phyloP scores from a whole-genome alignment of 768 basidiomycete genomes.

The Botryobasidium botryosum region DNA sequence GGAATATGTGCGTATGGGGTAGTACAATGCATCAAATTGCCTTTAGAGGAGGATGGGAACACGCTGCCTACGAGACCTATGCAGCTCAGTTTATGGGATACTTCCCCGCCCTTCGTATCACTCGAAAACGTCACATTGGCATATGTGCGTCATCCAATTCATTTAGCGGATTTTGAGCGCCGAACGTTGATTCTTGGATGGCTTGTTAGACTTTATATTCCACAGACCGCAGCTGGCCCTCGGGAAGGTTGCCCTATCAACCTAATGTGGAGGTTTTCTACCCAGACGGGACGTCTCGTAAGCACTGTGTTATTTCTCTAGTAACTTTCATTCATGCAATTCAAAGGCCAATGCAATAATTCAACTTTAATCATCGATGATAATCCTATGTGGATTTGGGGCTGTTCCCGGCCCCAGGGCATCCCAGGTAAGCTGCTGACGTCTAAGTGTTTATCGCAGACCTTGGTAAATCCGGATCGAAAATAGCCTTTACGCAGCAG shows the following conservation, averaged over 20 bases:
- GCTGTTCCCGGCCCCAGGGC: neutral
- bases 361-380: neutral
- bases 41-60: constrained; percentile 2
- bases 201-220: constrained; percentile 2
- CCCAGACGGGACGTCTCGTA: constrained; percentile 1
- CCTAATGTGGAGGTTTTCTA: neutral
- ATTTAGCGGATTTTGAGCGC: neutral
- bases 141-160: neutral
- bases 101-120: neutral
- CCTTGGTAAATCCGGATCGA: neutral
- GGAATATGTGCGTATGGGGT: constrained; percentile 1
- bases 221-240: neutral
- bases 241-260: neutral
- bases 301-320: neutral
- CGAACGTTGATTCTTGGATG: neutral
- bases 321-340: neutral
- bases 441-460: neutral
- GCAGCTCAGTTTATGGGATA: neutral
- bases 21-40: constrained; percentile 3
- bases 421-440: neutral
- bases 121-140: constrained; percentile 5
- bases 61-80: neutral
- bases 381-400: neutral
- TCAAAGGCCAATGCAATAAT: neutral
- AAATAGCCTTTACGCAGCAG: neutral